Evolutionary conservation across 257 asterid genomes (phyloP).

Genomic region (Solanum clarkiae): DNA sequence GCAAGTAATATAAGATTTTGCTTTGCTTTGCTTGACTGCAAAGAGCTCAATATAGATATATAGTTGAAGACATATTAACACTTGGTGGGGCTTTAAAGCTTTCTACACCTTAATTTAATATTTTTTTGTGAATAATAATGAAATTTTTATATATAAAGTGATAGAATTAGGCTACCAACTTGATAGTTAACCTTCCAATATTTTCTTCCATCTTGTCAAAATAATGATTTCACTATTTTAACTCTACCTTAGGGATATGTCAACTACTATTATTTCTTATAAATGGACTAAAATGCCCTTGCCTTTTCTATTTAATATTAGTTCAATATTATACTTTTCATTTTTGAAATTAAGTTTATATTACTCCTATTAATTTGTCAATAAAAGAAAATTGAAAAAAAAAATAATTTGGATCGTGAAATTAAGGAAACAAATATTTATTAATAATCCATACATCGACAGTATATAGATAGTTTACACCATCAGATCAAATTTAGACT

Average conservation of each 20-base stretch:
- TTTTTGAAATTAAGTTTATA: neutral
- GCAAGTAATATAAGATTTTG: neutral
- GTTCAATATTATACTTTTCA: neutral
- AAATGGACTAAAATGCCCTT: neutral
- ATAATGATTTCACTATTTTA: conserved; percentile 1
- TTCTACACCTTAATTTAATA: neutral
- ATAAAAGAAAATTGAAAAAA: accelerated
- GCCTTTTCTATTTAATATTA: neutral
- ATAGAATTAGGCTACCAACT: conserved; percentile 81
- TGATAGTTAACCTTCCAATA: conserved; percentile 38
- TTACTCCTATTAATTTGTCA: neutral
- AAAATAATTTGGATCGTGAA: neutral
- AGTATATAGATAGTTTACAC: neutral
- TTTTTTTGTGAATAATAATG: neutral
- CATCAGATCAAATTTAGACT: neutral
- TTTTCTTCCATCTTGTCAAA: conserved; percentile 14
- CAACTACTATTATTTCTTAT: neutral
- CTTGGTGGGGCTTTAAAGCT: neutral
- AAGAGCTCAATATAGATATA: conserved; percentile 5
- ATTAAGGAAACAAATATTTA: neutral
- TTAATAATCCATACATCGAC: neutral
- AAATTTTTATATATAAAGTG: neutral
- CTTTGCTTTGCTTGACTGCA: conserved; percentile 24
- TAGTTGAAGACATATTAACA: conserved; percentile 7
- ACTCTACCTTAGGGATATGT: neutral